phyloP scores from a whole-genome alignment of 1,139 yeast genomes.

The Saccharomycopsis hybrid region DNA sequence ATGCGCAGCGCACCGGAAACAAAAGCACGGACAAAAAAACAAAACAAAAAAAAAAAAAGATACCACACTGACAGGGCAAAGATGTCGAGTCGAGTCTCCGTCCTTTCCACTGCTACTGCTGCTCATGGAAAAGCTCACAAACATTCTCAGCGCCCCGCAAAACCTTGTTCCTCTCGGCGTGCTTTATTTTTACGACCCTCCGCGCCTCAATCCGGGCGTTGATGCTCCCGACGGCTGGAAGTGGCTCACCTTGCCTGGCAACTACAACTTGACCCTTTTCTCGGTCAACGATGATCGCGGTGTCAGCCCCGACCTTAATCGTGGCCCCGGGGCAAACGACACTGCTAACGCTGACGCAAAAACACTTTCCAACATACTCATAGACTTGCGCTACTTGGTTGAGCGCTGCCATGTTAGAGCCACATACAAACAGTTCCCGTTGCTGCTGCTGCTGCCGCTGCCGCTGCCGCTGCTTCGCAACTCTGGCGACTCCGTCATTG shows the following conservation, averaged over 20 bases:
- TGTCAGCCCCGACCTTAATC: no score
- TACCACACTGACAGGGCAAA: no score
- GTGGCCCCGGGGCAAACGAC: neutral
- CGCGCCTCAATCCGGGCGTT: conserved; percentile 30
- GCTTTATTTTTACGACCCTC: conserved; percentile 37
- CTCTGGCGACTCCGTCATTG: conserved; percentile 21
- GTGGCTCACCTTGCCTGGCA: conserved; percentile 43
- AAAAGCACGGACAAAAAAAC: no score
- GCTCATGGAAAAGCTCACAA: neutral
- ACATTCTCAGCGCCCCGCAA: neutral
- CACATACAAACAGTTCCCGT: conserved; percentile 34
- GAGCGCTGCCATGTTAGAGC: conserved; percentile 36
- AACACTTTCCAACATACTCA: conserved; percentile 25
- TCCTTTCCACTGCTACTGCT: neutral
- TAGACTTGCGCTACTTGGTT: conserved; percentile 37
- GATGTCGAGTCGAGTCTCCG: no score
- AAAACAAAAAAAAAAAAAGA: no score
- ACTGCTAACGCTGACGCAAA: neutral
- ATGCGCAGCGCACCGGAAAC: no score
- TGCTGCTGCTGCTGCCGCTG: no score
- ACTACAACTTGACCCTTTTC: conserved; percentile 20
- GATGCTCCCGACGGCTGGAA: conserved; percentile 42
- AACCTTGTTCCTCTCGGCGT: conserved; percentile 40
- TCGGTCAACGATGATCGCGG: no score
- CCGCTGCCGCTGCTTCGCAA: no score